Evolutionary conservation across 1,284 basidiomycete species (phyloP).

Genomic region (Stygiomarasmius scandens): DNA sequence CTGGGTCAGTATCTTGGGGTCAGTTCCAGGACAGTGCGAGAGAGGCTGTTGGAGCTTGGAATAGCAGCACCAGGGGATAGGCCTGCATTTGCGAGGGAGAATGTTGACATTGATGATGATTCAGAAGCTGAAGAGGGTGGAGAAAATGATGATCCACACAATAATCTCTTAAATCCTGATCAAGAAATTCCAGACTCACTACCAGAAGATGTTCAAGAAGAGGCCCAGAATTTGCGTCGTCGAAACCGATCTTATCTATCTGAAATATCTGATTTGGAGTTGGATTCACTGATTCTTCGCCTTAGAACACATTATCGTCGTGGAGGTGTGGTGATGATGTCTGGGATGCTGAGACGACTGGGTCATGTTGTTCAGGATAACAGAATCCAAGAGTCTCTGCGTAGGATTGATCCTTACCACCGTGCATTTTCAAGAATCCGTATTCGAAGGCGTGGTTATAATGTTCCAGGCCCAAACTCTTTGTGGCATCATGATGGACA

Average conservation of each 20-base stretch:
- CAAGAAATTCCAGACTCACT: no score
- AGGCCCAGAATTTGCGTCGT: no score
- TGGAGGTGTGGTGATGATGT: constrained; percentile 28
- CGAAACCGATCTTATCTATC: constrained; percentile 14
- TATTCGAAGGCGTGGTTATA: constrained; percentile 24
- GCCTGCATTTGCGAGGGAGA: neutral
- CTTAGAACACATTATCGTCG: constrained; percentile 29
- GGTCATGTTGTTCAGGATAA: constrained; percentile 28
- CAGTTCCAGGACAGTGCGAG: constrained; percentile 16
- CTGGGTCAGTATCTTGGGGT: constrained; percentile 24
- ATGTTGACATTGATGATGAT: no score
- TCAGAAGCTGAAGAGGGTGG: no score
- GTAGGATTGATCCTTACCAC: constrained; percentile 21
- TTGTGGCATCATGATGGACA: constrained; percentile 38
- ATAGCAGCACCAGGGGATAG: constrained; percentile 15
- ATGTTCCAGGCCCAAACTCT: constrained; percentile 33
- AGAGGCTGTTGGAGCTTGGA: constrained; percentile 21
- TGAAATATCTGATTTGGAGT: constrained; percentile 26
- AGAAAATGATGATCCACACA: no score
- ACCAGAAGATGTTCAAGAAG: no score
- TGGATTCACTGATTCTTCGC: constrained; percentile 27
- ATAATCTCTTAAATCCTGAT: no score
- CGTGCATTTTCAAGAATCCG: neutral
- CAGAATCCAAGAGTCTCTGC: constrained; percentile 17
- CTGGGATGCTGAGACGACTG: constrained; percentile 27